These are phyloP conservation scores for Aspergillus proliferans DNA, from an alignment of 2,329 filamentous ascomycete species.

Conservation along the genomic window DNA sequence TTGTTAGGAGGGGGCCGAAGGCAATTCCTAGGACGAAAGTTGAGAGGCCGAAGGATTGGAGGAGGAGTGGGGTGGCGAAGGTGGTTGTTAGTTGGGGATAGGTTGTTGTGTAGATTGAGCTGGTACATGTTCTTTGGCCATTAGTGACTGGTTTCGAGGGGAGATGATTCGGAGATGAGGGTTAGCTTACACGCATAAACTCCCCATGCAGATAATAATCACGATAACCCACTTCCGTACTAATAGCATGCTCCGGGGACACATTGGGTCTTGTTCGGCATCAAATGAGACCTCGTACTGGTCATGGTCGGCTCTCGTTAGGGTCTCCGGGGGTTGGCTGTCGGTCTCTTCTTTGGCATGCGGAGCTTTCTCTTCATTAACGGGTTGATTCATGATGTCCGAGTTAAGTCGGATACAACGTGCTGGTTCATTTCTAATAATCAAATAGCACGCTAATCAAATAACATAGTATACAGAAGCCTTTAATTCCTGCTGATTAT, in stretches of 20 bases:
- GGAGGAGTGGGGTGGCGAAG: constrained; percentile 60
- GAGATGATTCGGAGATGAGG: background rate
- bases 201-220: constrained; percentile 5
- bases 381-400: no score
- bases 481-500: no score
- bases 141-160: background rate
- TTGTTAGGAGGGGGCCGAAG: constrained; percentile 10
- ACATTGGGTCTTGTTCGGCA: constrained; percentile 3
- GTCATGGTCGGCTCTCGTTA: no score
- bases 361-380: no score
- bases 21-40: constrained; percentile 64
- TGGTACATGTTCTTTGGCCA: background rate
- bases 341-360: no score
- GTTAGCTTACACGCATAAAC: constrained; percentile 5
- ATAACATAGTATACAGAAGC: no score
- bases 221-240: constrained; percentile 5
- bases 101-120: constrained; percentile 73
- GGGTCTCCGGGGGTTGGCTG: no score
- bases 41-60: constrained; percentile 71
- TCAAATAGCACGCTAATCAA: no score
- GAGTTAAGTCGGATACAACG: no score
- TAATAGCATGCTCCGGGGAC: constrained; percentile 1
- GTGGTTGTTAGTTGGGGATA: constrained; percentile 69
- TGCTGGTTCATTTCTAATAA: no score
- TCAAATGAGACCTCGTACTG: background rate